Conservation (phyloP, 495 filamentous ascomycete species). For the Neurospora discreta region DNA sequence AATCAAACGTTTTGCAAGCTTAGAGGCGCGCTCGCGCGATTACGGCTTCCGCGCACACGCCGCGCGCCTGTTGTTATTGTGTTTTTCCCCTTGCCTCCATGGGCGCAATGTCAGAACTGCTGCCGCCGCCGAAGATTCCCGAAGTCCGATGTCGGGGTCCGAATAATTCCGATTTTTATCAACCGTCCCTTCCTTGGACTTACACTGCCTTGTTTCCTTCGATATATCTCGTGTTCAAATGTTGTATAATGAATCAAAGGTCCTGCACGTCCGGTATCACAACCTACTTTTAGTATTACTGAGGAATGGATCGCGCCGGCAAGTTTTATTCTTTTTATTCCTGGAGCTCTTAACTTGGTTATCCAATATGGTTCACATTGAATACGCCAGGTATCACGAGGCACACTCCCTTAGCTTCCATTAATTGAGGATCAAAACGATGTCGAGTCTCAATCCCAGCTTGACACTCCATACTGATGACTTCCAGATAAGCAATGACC, state of each 20-base stretch:
- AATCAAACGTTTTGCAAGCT: background rate
- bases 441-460: background rate
- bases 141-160: background rate
- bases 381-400: background rate
- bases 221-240: background rate
- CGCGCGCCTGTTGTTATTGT: background rate
- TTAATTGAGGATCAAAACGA: background rate
- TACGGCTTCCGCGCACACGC: background rate
- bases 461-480: background rate
- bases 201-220: background rate
- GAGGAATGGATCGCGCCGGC: background rate
- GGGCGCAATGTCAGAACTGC: background rate
- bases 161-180: background rate
- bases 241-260: background rate
- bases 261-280: background rate
- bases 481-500: background rate
- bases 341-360: background rate
- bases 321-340: background rate
- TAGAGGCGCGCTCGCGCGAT: background rate
- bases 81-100: background rate
- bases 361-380: background rate
- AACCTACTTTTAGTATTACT: background rate
- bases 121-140: background rate
- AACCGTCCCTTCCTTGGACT: background rate
- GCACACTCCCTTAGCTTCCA: background rate